These are phyloP conservation scores for Chytriomyces hyalinus DNA, from an alignment of 192 early-diverging fungal genomes.

Conservation along the genomic window DNA sequence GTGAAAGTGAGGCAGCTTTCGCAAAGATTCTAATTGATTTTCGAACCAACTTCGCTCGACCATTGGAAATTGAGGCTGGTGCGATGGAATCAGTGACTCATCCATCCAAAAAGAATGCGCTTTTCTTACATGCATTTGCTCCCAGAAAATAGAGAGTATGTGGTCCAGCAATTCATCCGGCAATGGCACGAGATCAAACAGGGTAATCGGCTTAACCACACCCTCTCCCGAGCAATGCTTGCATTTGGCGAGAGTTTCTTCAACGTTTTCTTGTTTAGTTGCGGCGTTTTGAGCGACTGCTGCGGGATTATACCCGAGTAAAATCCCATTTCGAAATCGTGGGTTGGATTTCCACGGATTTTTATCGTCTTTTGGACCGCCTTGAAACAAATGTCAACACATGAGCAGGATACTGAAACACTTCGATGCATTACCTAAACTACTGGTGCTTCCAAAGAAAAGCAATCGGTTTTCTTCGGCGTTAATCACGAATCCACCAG, in stretches of 20 bases:
- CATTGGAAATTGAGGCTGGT: neutral
- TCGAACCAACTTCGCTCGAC: neutral
- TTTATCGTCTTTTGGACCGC: neutral
- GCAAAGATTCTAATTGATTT: neutral
- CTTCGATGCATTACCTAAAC: neutral
- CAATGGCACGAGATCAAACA: conserved; percentile 14
- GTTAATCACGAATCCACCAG: conserved; percentile 12
- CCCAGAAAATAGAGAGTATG: conserved; percentile 20
- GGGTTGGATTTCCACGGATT: conserved; percentile 15
- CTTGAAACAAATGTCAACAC: too few species aligned
- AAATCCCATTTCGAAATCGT: conserved; percentile 14
- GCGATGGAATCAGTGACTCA: neutral
- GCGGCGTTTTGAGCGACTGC: neutral
- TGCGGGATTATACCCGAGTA: conserved; percentile 19
- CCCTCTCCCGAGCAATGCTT: neutral
- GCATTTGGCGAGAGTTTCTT: neutral
- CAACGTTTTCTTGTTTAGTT: neutral
- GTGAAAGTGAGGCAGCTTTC: neutral
- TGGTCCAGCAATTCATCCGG: conserved; percentile 12
- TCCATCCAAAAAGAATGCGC: neutral
- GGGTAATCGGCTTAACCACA: neutral
- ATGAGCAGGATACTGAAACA: too few species aligned
- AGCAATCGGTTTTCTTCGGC: neutral
- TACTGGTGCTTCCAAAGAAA: conserved; percentile 10
- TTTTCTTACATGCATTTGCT: conserved; percentile 15